Evolutionary conservation across 2,329 filamentous ascomycete species (phyloP).

Genomic region (Aspergillus arachidicola): DNA sequence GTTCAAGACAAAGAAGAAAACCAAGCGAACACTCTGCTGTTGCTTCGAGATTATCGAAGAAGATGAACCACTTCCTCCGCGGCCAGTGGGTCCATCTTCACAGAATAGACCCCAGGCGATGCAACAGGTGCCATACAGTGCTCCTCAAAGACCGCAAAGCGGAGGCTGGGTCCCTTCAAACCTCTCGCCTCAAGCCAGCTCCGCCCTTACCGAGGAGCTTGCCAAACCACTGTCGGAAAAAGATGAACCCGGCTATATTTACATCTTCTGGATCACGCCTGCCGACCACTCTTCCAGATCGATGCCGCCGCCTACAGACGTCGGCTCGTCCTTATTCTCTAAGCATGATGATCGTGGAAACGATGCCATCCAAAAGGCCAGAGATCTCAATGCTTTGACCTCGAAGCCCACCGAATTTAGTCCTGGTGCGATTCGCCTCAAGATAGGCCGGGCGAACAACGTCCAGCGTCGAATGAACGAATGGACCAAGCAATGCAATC

Average conservation of each 20-base stretch:
- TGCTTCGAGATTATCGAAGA: slow-evolving; percentile 38
- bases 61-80: slow-evolving; percentile 27
- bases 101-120: slow-evolving; percentile 4
- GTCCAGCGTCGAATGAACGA: slow-evolving; percentile 89
- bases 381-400: slow-evolving; percentile 35
- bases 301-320: slow-evolving; percentile 57
- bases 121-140: slow-evolving; percentile 12
- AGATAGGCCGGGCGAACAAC: slow-evolving; percentile 72
- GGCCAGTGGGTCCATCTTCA: slow-evolving; percentile 19
- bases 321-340: slow-evolving; percentile 63
- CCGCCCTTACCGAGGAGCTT: slow-evolving; percentile 74
- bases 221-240: slow-evolving; percentile 70
- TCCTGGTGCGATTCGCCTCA: slow-evolving; percentile 65
- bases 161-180: slow-evolving; percentile 67
- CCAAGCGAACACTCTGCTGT: slow-evolving; percentile 33
- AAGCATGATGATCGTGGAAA: slow-evolving; percentile 37
- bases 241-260: slow-evolving; percentile 90
- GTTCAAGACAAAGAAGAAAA: slow-evolving; percentile 24
- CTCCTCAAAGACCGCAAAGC: slow-evolving; percentile 32
- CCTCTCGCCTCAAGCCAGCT: slow-evolving; percentile 68
- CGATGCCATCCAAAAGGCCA: slow-evolving; percentile 42
- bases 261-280: slow-evolving; percentile 96
- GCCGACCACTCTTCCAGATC: slow-evolving; percentile 52
- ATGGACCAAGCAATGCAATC: slow-evolving; percentile 91
- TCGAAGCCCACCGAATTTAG: slow-evolving; percentile 32